Percentiles rank a stretch among this genome's conserved stretches.
Conservation (phyloP, 1,284 basidiomycete species). For the Tilletiaria anomala region DNA sequence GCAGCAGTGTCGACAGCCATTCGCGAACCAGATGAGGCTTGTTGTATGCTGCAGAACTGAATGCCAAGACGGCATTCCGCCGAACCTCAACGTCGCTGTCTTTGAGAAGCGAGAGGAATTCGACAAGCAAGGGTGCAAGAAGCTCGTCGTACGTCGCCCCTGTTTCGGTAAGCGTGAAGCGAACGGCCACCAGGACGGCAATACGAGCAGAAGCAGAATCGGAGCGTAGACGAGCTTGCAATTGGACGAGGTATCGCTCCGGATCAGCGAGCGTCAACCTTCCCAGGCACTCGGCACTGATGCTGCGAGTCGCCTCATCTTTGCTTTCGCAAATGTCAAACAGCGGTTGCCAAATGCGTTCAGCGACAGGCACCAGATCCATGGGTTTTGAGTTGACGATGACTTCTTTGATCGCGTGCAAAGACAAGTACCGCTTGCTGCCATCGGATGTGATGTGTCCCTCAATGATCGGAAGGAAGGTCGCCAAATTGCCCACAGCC, state of each 20-base stretch:
- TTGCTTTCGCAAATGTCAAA: constrained; percentile 36
- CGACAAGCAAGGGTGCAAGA: constrained; percentile 66
- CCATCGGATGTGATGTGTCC: constrained; percentile 53
- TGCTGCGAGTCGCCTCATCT: constrained; percentile 81
- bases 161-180: constrained; percentile 86
- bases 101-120: constrained; percentile 74
- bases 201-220: constrained; percentile 48
- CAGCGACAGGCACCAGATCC: constrained; percentile 69
- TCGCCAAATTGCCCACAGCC: constrained; percentile 71
- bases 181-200: constrained; percentile 79
- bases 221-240: constrained; percentile 53
- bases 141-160: constrained; percentile 71
- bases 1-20: constrained; percentile 61
- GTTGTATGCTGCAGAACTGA: constrained; percentile 86
- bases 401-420: constrained; percentile 90
- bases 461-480: constrained; percentile 72
- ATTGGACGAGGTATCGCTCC: constrained; percentile 56
- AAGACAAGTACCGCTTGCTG: constrained; percentile 61
- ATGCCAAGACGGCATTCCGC: constrained; percentile 47
- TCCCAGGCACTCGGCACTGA: constrained; percentile 89
- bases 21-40: constrained; percentile 64
- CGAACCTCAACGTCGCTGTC: constrained; percentile 51
- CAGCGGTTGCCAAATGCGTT: constrained; percentile 68
- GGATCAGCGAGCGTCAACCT: constrained; percentile 85
- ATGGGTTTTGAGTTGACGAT: constrained; percentile 73